These are phyloP conservation scores for Alternaria solani DNA, from an alignment of 2,329 filamentous ascomycete genomes.

Conservation along the genomic window DNA sequence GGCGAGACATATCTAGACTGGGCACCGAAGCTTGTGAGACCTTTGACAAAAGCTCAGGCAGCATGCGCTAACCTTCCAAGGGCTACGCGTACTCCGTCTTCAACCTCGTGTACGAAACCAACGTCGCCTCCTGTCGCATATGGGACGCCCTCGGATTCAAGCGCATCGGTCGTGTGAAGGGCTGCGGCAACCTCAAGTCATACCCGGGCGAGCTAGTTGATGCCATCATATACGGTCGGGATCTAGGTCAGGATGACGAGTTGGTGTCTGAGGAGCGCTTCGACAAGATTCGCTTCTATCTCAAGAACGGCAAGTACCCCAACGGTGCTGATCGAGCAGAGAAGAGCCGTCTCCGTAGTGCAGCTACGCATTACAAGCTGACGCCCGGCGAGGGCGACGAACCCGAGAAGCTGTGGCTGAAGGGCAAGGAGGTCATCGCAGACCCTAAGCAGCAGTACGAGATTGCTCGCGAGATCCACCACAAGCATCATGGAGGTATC, in stretches of 20 bases:
- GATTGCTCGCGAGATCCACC: slow-evolving; percentile 81
- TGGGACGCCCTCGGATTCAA: slow-evolving; percentile 95
- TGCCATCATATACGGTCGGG: slow-evolving; percentile 68
- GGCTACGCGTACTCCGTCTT: slow-evolving; percentile 94
- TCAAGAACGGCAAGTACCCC: slow-evolving; percentile 93
- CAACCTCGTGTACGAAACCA: slow-evolving; percentile 93
- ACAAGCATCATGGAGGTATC: slow-evolving; percentile 84
- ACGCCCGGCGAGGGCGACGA: slow-evolving; percentile 58
- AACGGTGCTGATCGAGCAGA: slow-evolving; percentile 92
- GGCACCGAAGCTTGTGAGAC: slow-evolving; percentile 59
- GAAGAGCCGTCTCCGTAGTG: slow-evolving; percentile 91
- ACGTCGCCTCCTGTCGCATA: slow-evolving; percentile 86
- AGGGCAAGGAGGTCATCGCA: slow-evolving; percentile 95
- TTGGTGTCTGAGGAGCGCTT: slow-evolving; percentile 94
- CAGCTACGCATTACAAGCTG: slow-evolving; percentile 94
- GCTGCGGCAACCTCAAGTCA: slow-evolving; percentile 59
- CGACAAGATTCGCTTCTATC: slow-evolving; percentile 97
- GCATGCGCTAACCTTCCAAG: slow-evolving; percentile 44
- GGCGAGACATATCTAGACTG: slow-evolving; percentile 62
- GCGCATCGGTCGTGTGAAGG: slow-evolving; percentile 80
- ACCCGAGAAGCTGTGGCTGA: slow-evolving; percentile 80
- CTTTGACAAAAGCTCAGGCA: neutral
- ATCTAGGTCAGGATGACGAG: slow-evolving; percentile 73
- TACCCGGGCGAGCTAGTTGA: slow-evolving; percentile 57
- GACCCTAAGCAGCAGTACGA: slow-evolving; percentile 91